Evolutionary conservation across 345 rosid genomes (phyloP), one percentile per base, ranked within the genome.

Genomic region (Hibiscus trionum): DNA sequence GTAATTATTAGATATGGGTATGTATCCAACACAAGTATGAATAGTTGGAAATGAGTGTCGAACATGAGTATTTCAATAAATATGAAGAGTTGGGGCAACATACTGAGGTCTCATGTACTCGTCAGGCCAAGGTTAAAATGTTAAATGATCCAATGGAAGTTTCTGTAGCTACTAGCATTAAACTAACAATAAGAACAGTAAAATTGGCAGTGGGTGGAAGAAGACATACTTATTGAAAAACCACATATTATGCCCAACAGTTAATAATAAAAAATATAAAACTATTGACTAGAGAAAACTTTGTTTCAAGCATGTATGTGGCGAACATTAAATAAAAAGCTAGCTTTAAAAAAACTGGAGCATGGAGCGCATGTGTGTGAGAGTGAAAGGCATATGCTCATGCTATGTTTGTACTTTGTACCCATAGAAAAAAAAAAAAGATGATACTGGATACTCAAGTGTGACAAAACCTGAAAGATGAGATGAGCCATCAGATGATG

Each of bases 401-500:
- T 49, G 59, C 59, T 27, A 49, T 50, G 15, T 66, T 46, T 47
- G 21, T 3, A 46, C 24, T 66, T 46, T 47, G 21, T 31, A 31
- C 57, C 24, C 27, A 46, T 21, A 21, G 24, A 21, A 21, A 21
- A 26, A 66, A 2, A 11, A 24, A 72, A 39, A 61, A 46, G 11
- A 58, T 1, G 46, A 42, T 15, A 67, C 50, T 17, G 26, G 58
- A 19, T 47, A 52, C 27, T 59, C 35, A 4, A 33, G 59, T 53
- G 33, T 61, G 77, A 39, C 11, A 57, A 71, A 66, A 88, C 96
- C 96, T 85, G 88, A 71, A 65, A 75, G 81, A 76, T 75, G 72
- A 66, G 77, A 59, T 39, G 60, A 12, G 64, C 86, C 84, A 57
- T 83, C 91, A 1, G 81, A 71, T 77, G 87, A 81, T 61, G 79